phyloP scores from a whole-genome alignment of 345 rosid species.

The Streptanthus diversifolius region DNA sequence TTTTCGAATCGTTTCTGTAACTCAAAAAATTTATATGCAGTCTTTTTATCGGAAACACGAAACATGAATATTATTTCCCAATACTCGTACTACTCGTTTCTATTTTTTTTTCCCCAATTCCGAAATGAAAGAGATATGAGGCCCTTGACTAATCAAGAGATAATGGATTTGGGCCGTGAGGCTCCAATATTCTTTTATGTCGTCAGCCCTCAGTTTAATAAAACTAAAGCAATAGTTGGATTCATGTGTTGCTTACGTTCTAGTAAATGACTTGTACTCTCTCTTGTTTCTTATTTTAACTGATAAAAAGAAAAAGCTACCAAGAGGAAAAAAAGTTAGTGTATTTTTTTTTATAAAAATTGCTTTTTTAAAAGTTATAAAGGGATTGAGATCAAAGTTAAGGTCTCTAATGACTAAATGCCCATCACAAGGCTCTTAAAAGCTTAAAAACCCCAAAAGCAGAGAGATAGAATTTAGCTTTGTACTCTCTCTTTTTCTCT shows the following conservation, averaged over 20 bases:
- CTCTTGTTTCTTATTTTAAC: neutral
- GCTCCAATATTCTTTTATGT: neutral
- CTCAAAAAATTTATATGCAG: no score
- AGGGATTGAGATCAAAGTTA: conserved; percentile 25
- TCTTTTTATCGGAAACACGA: no score
- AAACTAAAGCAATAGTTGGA: neutral
- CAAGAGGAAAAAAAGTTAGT: conserved; percentile 29
- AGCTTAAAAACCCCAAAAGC: conserved; percentile 35
- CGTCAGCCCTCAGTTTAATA: neutral
- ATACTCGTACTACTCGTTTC: no score
- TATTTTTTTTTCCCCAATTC: no score
- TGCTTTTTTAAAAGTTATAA: conserved; percentile 21
- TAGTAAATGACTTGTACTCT: neutral
- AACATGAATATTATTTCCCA: no score
- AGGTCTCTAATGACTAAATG: conserved; percentile 28
- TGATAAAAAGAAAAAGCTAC: neutral
- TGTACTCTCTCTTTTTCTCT: conserved; percentile 13
- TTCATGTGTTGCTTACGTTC: conserved; percentile 8
- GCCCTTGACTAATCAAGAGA: neutral
- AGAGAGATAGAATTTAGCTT: conserved; percentile 36
- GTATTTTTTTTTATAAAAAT: conserved; percentile 25
- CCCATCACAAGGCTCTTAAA: conserved; percentile 38
- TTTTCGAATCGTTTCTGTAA: no score
- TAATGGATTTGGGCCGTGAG: conserved; percentile 1
- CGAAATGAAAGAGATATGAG: neutral